phyloP scores from a whole-genome alignment of 768 basidiomycete species.

The Suillus decipiens region DNA sequence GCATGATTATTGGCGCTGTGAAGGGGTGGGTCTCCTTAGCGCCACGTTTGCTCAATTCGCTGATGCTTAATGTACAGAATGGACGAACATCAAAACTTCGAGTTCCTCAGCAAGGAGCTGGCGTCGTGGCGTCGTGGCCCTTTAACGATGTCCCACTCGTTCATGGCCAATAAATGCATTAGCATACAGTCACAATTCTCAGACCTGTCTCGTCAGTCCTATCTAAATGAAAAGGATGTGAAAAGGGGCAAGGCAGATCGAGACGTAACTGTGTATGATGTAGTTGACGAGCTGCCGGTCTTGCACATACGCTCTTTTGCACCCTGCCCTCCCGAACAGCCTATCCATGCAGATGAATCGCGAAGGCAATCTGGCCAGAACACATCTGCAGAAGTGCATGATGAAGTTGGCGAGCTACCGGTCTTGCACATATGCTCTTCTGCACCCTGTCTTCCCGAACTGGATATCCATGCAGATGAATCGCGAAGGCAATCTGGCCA shows the following conservation, averaged over 20 bases:
- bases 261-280: conserved; percentile 54
- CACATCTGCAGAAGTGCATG: conserved; percentile 33
- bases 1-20: conserved; percentile 59
- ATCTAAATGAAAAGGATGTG: conserved; percentile 9
- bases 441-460: conserved; percentile 42
- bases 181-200: conserved; percentile 50
- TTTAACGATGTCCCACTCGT: conserved; percentile 41
- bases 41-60: not conserved
- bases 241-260: conserved; percentile 25
- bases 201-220: conserved; percentile 14
- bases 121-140: conserved; percentile 24
- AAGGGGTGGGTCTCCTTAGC: conserved; percentile 57
- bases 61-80: conserved; percentile 31
- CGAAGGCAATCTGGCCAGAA: conserved; percentile 16
- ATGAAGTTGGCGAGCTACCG: conserved; percentile 46
- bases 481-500: conserved; percentile 17
- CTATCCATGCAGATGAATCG: conserved; percentile 17
- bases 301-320: conserved; percentile 58
- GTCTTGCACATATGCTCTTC: conserved; percentile 60
- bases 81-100: conserved; percentile 56
- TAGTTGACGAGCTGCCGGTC: conserved; percentile 46
- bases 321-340: conserved; percentile 42
- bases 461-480: conserved; percentile 16
- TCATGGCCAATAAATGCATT: conserved; percentile 57
- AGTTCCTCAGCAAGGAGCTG: conserved; percentile 43